These are phyloP conservation scores for Cryptococcus sp. DNA, from an alignment of 1,284 basidiomycete genomes.

Conservation along the genomic window DNA sequence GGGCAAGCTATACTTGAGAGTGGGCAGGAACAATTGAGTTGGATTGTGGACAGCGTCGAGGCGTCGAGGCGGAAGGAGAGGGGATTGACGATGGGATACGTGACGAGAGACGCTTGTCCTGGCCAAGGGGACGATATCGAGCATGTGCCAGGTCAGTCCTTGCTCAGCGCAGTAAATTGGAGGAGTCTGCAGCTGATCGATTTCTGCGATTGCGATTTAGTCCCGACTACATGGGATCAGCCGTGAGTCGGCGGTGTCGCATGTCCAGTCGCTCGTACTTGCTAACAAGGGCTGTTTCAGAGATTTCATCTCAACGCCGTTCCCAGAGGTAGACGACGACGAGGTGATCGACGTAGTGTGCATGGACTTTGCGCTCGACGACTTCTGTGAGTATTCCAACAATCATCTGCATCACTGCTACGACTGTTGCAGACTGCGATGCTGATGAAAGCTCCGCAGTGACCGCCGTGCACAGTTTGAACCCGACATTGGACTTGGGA, in stretches of 20 bases:
- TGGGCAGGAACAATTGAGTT: background rate
- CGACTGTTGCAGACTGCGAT: too few species aligned
- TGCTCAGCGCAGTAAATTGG: background rate
- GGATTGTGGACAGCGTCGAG: background rate
- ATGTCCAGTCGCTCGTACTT: background rate
- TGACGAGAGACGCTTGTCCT: constrained; percentile 48
- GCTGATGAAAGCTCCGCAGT: constrained; percentile 22
- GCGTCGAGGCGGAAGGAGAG: constrained; percentile 9
- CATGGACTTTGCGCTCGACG: constrained; percentile 52
- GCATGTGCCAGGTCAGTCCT: constrained; percentile 45
- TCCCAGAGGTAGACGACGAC: constrained; percentile 40
- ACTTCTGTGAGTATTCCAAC: constrained; percentile 45
- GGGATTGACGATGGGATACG: constrained; percentile 45
- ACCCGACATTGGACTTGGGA: constrained; percentile 32
- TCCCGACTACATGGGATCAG: constrained; percentile 6
- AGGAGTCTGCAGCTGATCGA: background rate
- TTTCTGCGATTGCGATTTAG: constrained; percentile 17
- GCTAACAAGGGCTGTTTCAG: constrained; percentile 17
- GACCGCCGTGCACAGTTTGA: constrained; percentile 42
- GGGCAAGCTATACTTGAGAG: constrained; percentile 5
- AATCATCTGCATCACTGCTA: too few species aligned
- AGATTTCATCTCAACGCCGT: constrained; percentile 46
- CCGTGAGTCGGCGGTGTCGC: constrained; percentile 26
- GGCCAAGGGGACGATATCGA: constrained; percentile 50
- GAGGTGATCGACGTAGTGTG: constrained; percentile 47